Percentiles rank a stretch among this genome's conserved stretches.
Evolutionary conservation across 2,329 filamentous ascomycete species (phyloP).

Genomic region (Alternaria triticina): DNA sequence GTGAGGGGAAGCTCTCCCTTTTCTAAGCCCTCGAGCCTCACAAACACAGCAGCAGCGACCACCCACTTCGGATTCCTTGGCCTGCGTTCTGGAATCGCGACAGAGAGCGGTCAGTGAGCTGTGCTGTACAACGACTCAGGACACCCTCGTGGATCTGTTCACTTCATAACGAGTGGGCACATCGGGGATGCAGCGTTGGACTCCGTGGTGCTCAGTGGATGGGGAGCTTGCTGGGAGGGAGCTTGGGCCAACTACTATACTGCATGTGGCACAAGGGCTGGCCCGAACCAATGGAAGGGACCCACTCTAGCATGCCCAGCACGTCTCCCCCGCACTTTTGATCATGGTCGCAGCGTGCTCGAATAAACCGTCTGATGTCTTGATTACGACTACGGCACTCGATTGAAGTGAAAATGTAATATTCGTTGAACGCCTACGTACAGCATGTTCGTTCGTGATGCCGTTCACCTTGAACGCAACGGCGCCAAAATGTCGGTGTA

Average conservation of each 20-base stretch:
- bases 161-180: slow-evolving; percentile 9
- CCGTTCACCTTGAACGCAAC: not conserved
- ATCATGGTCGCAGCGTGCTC: slow-evolving; percentile 3
- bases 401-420: not conserved
- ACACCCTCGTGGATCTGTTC: not conserved
- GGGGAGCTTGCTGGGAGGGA: slow-evolving; percentile 3
- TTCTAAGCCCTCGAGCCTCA: slow-evolving; percentile 12
- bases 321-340: slow-evolving; percentile 18
- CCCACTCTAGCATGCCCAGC: slow-evolving; percentile 9
- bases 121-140: slow-evolving; percentile 7
- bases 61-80: slow-evolving; percentile 5
- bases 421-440: not conserved
- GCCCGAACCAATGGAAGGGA: slow-evolving; percentile 19
- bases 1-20: slow-evolving; percentile 23
- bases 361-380: slow-evolving; percentile 1
- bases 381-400: not conserved
- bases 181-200: slow-evolving; percentile 17
- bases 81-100: slow-evolving; percentile 5
- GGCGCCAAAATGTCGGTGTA: slow-evolving; percentile 28
- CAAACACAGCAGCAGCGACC: not conserved
- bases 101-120: slow-evolving; percentile 16
- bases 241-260: slow-evolving; percentile 10
- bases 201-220: slow-evolving; percentile 15
- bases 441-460: not conserved
- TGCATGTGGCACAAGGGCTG: not conserved